Evolutionary conservation across 2,329 filamentous ascomycete genomes (phyloP), one percentile per base, ranked within the genome.

Genomic region (Alternaria incomplexa): DNA sequence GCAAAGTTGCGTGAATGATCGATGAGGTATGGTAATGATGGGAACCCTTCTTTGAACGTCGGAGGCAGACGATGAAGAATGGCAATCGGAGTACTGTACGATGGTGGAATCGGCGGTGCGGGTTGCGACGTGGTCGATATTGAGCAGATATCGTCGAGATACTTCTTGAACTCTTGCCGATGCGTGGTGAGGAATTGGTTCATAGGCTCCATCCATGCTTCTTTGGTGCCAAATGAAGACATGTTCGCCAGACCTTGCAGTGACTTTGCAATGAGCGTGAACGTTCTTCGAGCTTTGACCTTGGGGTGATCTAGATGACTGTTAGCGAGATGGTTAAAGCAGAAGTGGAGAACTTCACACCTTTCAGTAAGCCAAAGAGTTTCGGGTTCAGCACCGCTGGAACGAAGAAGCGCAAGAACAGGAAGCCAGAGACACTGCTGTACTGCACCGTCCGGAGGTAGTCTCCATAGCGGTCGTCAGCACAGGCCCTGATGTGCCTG

Each of bases 171-270:
- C 43, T 91, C 88, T 71, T 90, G 86, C 20, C 93, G 88, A 73
- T 97, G 90, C 1, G 88, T 85, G 9, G 85, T 86, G 50, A 98
- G 83, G 72, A 97, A 97, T 46, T 87, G 88, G 76, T 97, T 98
- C 95, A 98, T 98, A 0, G 93, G 93, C 81, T 97, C 94, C 94
- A 98, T 97, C 93, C 93, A 98, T n/a, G 91, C 89, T 79, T 98
- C 95, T 77, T 97, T 97, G 75, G 92, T 94, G 44, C 95, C 95
- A 76, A 97, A 97, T 0, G 89, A 93, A 2, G 93, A 92, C 81
- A 97, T 86, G 77, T 97, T 97, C 17, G 93, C 93, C 62, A 98
- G 85, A 15, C 93, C 94, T 80, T 97, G 94, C 9, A 98, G 83
- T 1, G 92, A 93, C 80, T 98, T 98, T 23, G 95, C 93, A 63